Percentiles rank a stretch among this genome's conserved stretches.
Evolutionary conservation across 371 early-diverging fungal species (phyloP).

Genomic region (Blakeslea trispora): DNA sequence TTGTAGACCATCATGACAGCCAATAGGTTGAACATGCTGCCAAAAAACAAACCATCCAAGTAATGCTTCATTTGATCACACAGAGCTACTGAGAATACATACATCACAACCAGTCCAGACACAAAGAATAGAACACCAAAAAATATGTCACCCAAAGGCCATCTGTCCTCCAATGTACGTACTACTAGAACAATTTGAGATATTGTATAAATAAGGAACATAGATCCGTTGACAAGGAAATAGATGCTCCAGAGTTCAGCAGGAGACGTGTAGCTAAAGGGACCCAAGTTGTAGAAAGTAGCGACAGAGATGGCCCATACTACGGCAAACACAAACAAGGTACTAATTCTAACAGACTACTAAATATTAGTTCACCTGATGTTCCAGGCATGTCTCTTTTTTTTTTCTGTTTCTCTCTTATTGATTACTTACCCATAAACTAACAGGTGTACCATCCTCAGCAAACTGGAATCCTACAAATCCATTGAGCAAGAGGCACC

Average conservation of each 20-base stretch:
- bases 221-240: constrained; percentile 71
- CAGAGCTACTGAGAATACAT: constrained; percentile 64
- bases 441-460: constrained; percentile 86
- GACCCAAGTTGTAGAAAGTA: constrained; percentile 70
- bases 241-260: constrained; percentile 72
- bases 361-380: constrained; percentile 6
- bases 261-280: constrained; percentile 63
- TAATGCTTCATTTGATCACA: constrained; percentile 85
- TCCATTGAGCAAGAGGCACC: constrained; percentile 86
- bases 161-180: constrained; percentile 85
- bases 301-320: constrained; percentile 73
- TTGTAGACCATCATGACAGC: constrained; percentile 96
- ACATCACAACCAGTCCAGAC: constrained; percentile 71
- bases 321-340: constrained; percentile 61
- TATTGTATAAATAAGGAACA: constrained; percentile 72
- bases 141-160: constrained; percentile 83
- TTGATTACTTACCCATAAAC: constrained; percentile 49
- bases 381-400: no score
- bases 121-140: constrained; percentile 79
- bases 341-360: constrained; percentile 73
- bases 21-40: constrained; percentile 74
- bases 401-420: no score
- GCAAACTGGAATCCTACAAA: constrained; percentile 91
- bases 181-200: constrained; percentile 83
- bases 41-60: constrained; percentile 90